A percentile compares a stretch with the other conserved stretches of the same genome.
Evolutionary conservation across 2,329 filamentous ascomycete species (phyloP).

Genomic region (Ophiocordyceps sinensis): DNA sequence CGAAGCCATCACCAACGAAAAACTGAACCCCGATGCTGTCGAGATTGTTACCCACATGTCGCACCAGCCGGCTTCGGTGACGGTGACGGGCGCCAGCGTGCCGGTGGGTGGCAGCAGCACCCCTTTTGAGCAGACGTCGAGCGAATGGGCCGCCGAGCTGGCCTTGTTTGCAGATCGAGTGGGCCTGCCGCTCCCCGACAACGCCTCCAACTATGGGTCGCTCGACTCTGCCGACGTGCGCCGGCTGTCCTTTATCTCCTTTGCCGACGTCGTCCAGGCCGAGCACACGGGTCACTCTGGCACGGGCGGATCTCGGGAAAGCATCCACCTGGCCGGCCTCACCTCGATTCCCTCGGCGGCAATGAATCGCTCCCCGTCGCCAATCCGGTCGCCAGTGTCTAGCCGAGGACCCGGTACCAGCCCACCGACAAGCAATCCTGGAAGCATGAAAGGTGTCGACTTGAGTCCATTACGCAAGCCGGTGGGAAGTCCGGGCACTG

Average conservation of each 20-base stretch:
- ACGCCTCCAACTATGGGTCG: slow-evolving; percentile 60
- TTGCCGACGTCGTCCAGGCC: slow-evolving; percentile 84
- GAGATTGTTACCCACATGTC: slow-evolving; percentile 82
- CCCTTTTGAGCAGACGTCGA: slow-evolving; percentile 26
- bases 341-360: slow-evolving; percentile 40
- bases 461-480: slow-evolving; percentile 47
- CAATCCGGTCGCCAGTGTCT: slow-evolving; percentile 64
- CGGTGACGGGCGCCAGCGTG: slow-evolving; percentile 38
- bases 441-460: slow-evolving; percentile 61
- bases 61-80: slow-evolving; percentile 64
- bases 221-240: slow-evolving; percentile 64
- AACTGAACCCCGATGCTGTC: slow-evolving; percentile 74
- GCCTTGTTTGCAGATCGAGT: slow-evolving; percentile 35
- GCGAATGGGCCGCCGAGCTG: slow-evolving; percentile 43
- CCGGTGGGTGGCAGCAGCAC: slow-evolving; percentile 9
- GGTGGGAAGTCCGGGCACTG: slow-evolving; percentile 47
- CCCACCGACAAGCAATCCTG: slow-evolving; percentile 61
- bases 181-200: slow-evolving; percentile 33
- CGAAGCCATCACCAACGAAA: slow-evolving; percentile 76
- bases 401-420: slow-evolving; percentile 55
- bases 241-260: slow-evolving; percentile 86
- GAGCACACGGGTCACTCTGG: slow-evolving; percentile 52
- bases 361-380: slow-evolving; percentile 60
- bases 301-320: slow-evolving; percentile 45
- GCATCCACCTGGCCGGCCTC: slow-evolving; percentile 53